Percentiles rank a stretch among this genome's conserved stretches.
Conservation (phyloP, 2,329 filamentous ascomycete genomes). For the Monosporascus sp. region DNA sequence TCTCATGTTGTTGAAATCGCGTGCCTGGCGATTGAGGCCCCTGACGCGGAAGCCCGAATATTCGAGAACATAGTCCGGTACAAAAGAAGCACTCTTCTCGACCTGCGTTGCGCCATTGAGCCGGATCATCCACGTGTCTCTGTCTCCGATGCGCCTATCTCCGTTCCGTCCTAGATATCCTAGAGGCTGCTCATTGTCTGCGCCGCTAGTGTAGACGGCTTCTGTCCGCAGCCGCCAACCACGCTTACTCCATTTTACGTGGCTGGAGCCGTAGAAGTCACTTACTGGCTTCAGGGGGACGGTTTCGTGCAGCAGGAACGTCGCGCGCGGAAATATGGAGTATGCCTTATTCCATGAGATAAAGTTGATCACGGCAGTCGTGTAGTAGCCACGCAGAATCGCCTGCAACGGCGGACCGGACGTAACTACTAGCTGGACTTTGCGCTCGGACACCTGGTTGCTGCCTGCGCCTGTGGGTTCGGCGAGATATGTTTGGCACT, state of each 20-base stretch:
- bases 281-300: neutral
- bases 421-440: conserved; percentile 3
- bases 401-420: conserved; percentile 1
- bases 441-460: neutral
- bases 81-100: too few species aligned
- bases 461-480: too few species aligned
- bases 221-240: conserved; percentile 4
- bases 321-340: conserved; percentile 6
- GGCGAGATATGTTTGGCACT: neutral
- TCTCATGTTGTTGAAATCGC: too few species aligned
- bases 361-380: conserved; percentile 5
- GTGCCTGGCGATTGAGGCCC: too few species aligned
- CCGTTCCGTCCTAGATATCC: neutral
- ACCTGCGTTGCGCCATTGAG: neutral
- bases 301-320: conserved; percentile 6
- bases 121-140: conserved; percentile 5
- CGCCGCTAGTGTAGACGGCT: neutral
- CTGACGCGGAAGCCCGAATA: too few species aligned
- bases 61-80: too few species aligned
- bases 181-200: neutral
- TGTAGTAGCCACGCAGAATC: conserved; percentile 4
- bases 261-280: conserved; percentile 1
- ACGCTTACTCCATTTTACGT: conserved; percentile 2
- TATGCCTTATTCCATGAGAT: conserved; percentile 9
- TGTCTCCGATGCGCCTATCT: conserved; percentile 4